phyloP scores from a whole-genome alignment of 768 basidiomycete genomes.

The Mycena epipterygia region DNA sequence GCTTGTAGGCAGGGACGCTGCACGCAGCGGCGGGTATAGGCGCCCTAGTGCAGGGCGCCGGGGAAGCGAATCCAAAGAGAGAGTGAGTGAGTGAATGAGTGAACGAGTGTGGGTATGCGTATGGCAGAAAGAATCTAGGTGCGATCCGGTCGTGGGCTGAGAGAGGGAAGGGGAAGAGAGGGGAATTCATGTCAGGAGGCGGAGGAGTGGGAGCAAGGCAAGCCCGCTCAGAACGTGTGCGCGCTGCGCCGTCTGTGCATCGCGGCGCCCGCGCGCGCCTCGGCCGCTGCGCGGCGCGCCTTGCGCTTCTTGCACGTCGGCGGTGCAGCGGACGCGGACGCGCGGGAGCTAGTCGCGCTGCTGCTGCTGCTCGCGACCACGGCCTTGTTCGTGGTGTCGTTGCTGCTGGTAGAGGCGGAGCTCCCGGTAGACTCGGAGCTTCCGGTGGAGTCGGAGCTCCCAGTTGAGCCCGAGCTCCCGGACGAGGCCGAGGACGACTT shows the following conservation, averaged over 20 bases:
- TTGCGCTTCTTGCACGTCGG: conserved; percentile 21
- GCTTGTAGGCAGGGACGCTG: conserved; percentile 4
- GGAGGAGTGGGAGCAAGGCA: background rate
- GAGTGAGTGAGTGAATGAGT: background rate
- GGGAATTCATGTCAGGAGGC: background rate
- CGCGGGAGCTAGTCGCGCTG: background rate
- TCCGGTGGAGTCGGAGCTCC: conserved; percentile 3
- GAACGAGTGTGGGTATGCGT: background rate
- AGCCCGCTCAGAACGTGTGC: conserved; percentile 1
- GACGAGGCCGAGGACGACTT: background rate
- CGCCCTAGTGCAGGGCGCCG: background rate
- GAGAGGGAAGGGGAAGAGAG: background rate
- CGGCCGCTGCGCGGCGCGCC: conserved; percentile 13
- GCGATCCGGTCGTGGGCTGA: background rate
- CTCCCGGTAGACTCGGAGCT: background rate
- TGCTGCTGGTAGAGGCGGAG: background rate
- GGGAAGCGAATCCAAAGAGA: background rate
- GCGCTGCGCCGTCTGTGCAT: conserved; percentile 8
- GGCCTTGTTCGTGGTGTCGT: background rate
- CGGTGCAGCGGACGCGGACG: background rate
- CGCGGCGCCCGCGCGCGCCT: background rate
- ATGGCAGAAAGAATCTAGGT: background rate
- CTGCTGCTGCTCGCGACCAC: conserved; percentile 4
- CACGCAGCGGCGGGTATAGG: conserved; percentile 29
- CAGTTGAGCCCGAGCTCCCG: background rate